A percentile compares a stretch with the other conserved stretches of the same genome.
Evolutionary conservation across 2,329 filamentous ascomycete genomes (phyloP).

Genomic region (Arthrobotrys sinensis): DNA sequence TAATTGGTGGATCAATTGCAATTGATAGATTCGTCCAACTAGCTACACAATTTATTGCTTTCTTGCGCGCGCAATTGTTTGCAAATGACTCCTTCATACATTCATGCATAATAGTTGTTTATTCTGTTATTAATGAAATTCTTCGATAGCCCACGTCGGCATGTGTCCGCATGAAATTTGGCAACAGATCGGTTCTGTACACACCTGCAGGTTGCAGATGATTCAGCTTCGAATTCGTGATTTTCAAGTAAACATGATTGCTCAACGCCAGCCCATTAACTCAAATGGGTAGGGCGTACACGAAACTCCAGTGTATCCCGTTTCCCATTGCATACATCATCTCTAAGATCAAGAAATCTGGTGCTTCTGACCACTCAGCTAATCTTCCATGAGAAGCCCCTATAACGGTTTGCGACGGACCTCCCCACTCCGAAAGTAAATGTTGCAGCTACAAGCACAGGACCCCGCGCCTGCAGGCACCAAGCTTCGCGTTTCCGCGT

Average conservation of each 20-base stretch:
- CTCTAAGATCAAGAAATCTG: conserved; percentile 1
- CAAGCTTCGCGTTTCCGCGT: conserved; percentile 54
- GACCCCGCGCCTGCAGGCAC: conserved; percentile 60
- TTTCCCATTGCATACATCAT: conserved; percentile 2
- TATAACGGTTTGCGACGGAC: conserved; percentile 43
- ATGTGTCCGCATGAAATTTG: neutral
- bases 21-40: conserved; percentile 5
- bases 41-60: neutral
- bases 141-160: neutral
- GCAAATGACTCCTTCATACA: neutral
- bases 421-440: conserved; percentile 27
- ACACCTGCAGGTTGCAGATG: conserved; percentile 2
- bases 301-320: neutral
- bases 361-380: neutral
- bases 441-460: conserved; percentile 34
- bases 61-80: neutral
- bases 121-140: conserved; percentile 12
- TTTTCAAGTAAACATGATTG: neutral
- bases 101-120: neutral
- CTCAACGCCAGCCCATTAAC: neutral
- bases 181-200: conserved; percentile 3
- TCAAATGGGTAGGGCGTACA: neutral
- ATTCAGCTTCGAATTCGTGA: neutral
- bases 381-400: neutral
- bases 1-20: neutral